Percentiles rank a stretch among this genome's conserved stretches.
Evolutionary conservation across 164 flowering plant species (phyloP).

Genomic region (Vitis vinifera): DNA sequence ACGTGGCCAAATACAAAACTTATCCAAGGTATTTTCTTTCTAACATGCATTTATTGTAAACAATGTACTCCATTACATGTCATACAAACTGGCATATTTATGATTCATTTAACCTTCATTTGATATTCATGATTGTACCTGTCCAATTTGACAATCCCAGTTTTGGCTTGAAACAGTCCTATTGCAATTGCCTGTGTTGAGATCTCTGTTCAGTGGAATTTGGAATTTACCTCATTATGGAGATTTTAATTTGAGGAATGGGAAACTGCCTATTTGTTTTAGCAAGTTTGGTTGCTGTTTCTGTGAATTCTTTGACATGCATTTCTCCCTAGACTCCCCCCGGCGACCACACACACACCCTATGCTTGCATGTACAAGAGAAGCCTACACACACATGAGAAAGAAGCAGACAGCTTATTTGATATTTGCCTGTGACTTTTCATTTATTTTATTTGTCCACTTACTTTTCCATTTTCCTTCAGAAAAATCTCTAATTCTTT

Average conservation of each 20-base stretch:
- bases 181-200: not conserved
- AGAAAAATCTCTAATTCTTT: not conserved
- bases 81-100: too few species aligned
- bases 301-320: too few species aligned
- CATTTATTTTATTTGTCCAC: not conserved
- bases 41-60: not conserved
- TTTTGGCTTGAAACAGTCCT: not conserved
- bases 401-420: not conserved
- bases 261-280: not conserved
- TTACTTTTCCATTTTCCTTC: not conserved
- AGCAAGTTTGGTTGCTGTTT: not conserved
- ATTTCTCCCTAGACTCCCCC: too few species aligned
- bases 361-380: too few species aligned
- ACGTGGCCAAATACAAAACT: constrained; percentile 57
- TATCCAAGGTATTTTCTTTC: constrained; percentile 62
- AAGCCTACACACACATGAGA: not conserved
- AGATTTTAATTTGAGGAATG: not conserved
- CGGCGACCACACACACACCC: too few species aligned
- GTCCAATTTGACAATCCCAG: not conserved
- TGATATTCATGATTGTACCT: not conserved
- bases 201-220: not conserved
- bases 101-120: not conserved
- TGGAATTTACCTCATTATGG: too few species aligned
- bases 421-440: not conserved
- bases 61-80: not conserved